Base-by-base conservation (phyloP, 371 early-diverging fungal genomes). In the Mortierella sp. region DNA sequence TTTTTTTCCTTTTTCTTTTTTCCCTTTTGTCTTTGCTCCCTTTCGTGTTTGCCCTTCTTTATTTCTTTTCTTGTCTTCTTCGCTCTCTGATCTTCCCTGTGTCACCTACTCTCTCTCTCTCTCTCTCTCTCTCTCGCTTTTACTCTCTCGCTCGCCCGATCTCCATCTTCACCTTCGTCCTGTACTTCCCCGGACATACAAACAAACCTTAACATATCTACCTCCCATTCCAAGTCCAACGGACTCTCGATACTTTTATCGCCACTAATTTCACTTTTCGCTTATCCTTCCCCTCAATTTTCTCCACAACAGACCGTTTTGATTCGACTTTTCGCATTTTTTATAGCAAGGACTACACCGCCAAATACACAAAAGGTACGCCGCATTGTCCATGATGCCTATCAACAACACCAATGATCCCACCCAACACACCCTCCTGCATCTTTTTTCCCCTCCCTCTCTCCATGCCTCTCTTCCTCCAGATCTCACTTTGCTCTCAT, bases 361-460 rank as follows among this genome's bases (percentile, higher is more conserved):
- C 48, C 2, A 14, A 4, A 22, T n/a, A 48, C 48, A 22, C n/a
- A 48, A n/a, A 48, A 48, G 48, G 48, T 48, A 48, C 48, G 48
- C 48, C 7, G n/a, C n/a, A n/a, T 19, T 48, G n/a, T n/a, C n/a
- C n/a, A 48, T 6, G 7, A 48, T 48, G 48, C 48, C 45, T 1
- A 7, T n/a, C 48, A 16, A 22, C 48, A 19, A 48, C n/a, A n/a
- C 9, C 48, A 48, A 48, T 22, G 4, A 47, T 4, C 48, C 6
- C 48, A 48, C 22, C 48, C n/a, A 48, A 48, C 48, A 48, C 48
- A 48, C n/a, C 48, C 48, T 48, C 48, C 48, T 48, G 48, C 48
- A 48, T 48, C 48, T 4, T 48, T 50, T 29, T 53, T 6, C 5
- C 64, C n/a, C 11, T 63, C 55, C 11, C 11, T 48, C 45, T 43